Evolutionary conservation across 768 basidiomycete genomes (phyloP).

Genomic region (Lactifluus volemus): DNA sequence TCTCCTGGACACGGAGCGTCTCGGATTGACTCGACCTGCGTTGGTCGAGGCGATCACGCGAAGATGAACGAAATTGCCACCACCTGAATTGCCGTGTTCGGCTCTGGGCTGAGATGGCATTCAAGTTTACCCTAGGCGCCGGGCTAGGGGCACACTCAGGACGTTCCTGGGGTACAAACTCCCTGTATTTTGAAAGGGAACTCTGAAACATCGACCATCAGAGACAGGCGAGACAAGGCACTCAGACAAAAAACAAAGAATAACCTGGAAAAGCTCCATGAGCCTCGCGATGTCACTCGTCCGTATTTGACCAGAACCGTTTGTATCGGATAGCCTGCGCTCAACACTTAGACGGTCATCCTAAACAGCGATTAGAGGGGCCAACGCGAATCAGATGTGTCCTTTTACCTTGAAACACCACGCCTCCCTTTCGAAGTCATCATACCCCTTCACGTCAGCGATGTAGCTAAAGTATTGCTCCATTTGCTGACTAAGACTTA

Average conservation of each 20-base stretch:
- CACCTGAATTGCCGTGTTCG: conserved; percentile 6
- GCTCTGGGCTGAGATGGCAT: conserved; percentile 10
- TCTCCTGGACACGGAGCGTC: conserved; percentile 27
- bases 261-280: conserved; percentile 78
- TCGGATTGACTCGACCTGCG: conserved; percentile 1
- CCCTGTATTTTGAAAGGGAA: conserved; percentile 26
- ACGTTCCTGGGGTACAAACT: conserved; percentile 21
- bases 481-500: conserved; percentile 71
- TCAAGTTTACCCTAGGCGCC: neutral
- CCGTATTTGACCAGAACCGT: conserved; percentile 41
- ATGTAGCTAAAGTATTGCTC: conserved; percentile 70
- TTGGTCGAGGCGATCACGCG: conserved; percentile 3
- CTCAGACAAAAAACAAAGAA: neutral
- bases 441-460: conserved; percentile 49
- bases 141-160: neutral
- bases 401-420: conserved; percentile 65
- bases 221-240: neutral
- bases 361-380: conserved; percentile 29
- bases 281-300: conserved; percentile 75
- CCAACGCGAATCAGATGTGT: neutral
- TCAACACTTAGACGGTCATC: conserved; percentile 72
- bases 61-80: conserved; percentile 12
- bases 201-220: conserved; percentile 19
- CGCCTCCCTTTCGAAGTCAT: conserved; percentile 65
- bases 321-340: conserved; percentile 43